Base-by-base conservation (phyloP, 2,329 filamentous ascomycete species). In the Paraphoma sp. region DNA sequence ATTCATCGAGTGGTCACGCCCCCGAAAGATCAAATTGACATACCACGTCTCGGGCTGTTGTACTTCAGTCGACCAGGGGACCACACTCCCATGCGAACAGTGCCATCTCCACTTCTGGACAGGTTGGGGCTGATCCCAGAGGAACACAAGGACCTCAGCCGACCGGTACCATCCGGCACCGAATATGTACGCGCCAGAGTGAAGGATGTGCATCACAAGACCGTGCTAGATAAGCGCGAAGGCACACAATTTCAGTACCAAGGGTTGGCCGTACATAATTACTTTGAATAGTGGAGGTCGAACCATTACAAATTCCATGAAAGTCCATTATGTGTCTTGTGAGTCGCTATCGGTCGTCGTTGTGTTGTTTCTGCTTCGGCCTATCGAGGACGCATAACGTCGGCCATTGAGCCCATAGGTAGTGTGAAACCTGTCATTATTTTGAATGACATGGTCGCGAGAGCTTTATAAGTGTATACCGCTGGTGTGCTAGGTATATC, bases 1-100 rank as follows among this genome's bases (percentile, higher is more conserved):
- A 72, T 83, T 11, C 81, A 84, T 49, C 77, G 82, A 4, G 81
- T 84, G 0, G 78, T 80, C 48, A 77, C 77, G 10, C 81, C 81
- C 1, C 82, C 81, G 0, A 64, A 72, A 8, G 82, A 83, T 51
- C 82, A 84, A 60, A 76, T 77, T 0, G 70, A 82, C 43, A 73
- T 82, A 0, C 80, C 83, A 48, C 77, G 64, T 10, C 53, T 60
- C 4, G 64, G 64, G 1, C 28, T 68, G 10, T 23, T 68, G 43
- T 68, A 68, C 47, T 68, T 68, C 45, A 59, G 59, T 23, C 54
- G 65, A 3, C 65, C 61, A 29, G 60, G 63, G 14, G 60, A 65
- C 30, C 65, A 77, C 6, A 63, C 69, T 5, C 60, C 67, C 16
- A 65, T 78, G 40, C 64, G 67, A 9, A 72, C 74, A 7, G 69